phyloP scores from a whole-genome alignment of 306 rosid species.

The Pterocarpus santalinus region DNA sequence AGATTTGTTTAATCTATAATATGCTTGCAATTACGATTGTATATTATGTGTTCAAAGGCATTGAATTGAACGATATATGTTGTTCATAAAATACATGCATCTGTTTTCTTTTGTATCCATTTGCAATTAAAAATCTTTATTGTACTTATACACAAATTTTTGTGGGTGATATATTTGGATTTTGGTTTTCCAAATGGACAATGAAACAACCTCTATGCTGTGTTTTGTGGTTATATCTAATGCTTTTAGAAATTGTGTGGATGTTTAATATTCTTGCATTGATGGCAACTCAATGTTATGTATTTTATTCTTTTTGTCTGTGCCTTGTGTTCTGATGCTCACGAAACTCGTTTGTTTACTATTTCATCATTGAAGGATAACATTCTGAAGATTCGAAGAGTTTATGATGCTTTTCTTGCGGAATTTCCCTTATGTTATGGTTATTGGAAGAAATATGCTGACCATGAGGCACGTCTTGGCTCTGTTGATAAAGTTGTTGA shows the following conservation, averaged over 20 bases:
- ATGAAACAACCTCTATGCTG: not conserved
- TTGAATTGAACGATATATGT: not conserved
- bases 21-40: constrained; percentile 2
- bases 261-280: constrained; percentile 17
- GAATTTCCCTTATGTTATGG: constrained; percentile 99
- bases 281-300: not conserved
- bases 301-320: not conserved
- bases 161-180: constrained; percentile 2
- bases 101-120: constrained; percentile 8
- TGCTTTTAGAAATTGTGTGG: constrained; percentile 4
- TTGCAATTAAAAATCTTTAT: not conserved
- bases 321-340: not conserved
- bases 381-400: constrained; percentile 83
- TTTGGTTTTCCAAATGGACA: constrained; percentile 15
- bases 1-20: constrained; percentile 18
- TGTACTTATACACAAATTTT: not conserved
- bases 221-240: not conserved
- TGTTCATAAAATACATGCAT: not conserved
- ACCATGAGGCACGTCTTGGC: constrained; percentile 90
- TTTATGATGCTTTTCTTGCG: constrained; percentile 91
- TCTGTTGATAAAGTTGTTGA: constrained; percentile 91
- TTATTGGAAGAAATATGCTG: constrained; percentile 99
- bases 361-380: constrained; percentile 70
- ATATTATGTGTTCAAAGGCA: constrained; percentile 27
- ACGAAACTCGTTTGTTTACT: constrained; percentile 36